phyloP scores from a whole-genome alignment of 1,284 basidiomycete species.

The Fomitopsis schrenkii region DNA sequence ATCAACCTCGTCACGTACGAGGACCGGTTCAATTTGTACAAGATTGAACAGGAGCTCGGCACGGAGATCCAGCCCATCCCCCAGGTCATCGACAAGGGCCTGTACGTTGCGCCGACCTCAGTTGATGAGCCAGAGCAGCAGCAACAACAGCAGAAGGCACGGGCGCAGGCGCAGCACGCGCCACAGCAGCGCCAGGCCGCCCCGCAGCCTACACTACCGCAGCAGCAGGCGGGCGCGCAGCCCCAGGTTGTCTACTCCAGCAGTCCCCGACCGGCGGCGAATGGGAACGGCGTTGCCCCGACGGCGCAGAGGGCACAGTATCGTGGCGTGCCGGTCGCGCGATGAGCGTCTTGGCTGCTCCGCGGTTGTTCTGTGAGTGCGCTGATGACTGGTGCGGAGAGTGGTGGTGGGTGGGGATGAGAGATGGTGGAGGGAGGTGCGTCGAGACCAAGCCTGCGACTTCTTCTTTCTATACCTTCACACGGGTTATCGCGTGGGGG shows the following conservation, averaged over 20 bases:
- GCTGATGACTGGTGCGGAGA: background rate
- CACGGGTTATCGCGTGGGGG: slow-evolving; percentile 15
- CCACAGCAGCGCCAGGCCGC: slow-evolving; percentile 8
- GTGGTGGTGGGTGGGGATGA: slow-evolving; percentile 1
- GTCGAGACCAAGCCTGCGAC: slow-evolving; percentile 13
- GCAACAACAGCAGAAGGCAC: slow-evolving; percentile 23
- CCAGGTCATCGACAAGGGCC: slow-evolving; percentile 84
- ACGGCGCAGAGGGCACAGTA: slow-evolving; percentile 17
- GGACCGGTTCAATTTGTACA: slow-evolving; percentile 96
- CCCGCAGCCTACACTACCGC: slow-evolving; percentile 10
- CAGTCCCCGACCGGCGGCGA: slow-evolving; percentile 20
- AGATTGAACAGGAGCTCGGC: slow-evolving; percentile 97
- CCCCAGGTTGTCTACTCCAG: slow-evolving; percentile 30
- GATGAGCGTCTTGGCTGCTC: slow-evolving; percentile 17
- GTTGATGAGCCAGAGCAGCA: slow-evolving; percentile 36
- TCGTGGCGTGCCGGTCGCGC: slow-evolving; percentile 29
- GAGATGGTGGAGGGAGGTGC: slow-evolving; percentile 6
- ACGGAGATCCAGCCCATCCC: slow-evolving; percentile 98
- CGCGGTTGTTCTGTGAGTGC: background rate
- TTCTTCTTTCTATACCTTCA: slow-evolving; percentile 10
- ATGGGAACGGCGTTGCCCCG: slow-evolving; percentile 25
- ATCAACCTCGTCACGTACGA: slow-evolving; percentile 97
- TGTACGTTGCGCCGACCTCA: slow-evolving; percentile 79
- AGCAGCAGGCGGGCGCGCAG: slow-evolving; percentile 10
- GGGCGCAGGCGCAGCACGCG: slow-evolving; percentile 13